phyloP scores from a whole-genome alignment of 2,329 filamentous ascomycete genomes.

The Talaromyces sp. region DNA sequence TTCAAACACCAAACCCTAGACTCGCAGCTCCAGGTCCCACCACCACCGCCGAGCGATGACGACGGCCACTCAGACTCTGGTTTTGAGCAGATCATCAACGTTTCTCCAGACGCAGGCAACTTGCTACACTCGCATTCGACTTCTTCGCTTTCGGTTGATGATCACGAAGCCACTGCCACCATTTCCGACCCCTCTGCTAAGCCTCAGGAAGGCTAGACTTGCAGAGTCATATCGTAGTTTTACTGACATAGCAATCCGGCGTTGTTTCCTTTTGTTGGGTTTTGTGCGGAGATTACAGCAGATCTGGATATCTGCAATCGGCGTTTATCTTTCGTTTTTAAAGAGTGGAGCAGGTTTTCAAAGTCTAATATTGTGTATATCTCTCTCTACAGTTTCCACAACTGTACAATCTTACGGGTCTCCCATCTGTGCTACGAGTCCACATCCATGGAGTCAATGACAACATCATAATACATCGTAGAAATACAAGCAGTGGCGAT shows the following conservation, averaged over 20 bases:
- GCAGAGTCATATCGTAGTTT: background rate
- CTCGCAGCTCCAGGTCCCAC: background rate
- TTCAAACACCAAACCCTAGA: background rate
- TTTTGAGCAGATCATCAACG: slow-evolving; percentile 19
- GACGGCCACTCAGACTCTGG: slow-evolving; percentile 7
- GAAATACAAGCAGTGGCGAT: background rate
- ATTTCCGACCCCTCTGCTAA: background rate
- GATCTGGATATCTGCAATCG: slow-evolving; percentile 6
- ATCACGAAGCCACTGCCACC: background rate
- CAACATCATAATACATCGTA: background rate
- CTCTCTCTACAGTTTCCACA: background rate
- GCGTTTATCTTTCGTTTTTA: background rate
- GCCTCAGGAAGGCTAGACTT: slow-evolving; percentile 4
- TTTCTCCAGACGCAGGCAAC: slow-evolving; percentile 21
- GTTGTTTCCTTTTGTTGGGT: background rate
- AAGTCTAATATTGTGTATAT: background rate
- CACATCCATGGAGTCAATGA: background rate
- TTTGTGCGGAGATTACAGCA: background rate
- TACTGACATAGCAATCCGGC: background rate
- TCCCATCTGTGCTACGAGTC: background rate
- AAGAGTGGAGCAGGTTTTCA: background rate
- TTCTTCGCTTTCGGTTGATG: background rate
- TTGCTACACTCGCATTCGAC: slow-evolving; percentile 19
- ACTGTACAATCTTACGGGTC: background rate
- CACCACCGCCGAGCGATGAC: background rate